Percentiles rank a stretch among this genome's conserved stretches.
Conservation (phyloP, 2,329 filamentous ascomycete genomes). For the Coniella vitis region DNA sequence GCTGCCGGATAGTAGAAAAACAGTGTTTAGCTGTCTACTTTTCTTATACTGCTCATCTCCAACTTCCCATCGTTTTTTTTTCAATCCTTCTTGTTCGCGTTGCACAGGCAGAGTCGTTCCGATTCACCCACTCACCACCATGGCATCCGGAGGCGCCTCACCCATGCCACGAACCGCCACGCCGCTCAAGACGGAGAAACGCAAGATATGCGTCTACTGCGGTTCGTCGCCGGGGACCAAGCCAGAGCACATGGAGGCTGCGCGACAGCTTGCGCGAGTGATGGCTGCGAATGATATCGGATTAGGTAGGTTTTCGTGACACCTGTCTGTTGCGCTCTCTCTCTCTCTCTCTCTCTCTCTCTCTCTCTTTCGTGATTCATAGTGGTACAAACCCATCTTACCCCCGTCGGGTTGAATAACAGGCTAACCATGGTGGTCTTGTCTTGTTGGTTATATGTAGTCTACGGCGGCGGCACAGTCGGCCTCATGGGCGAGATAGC, state of each 20-base stretch:
- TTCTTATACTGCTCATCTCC: no score
- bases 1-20: no score
- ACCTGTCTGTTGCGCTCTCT: not conserved
- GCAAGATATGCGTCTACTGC: conserved; percentile 91
- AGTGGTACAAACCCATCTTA: conserved; percentile 8
- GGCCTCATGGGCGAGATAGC: conserved; percentile 95
- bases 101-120: no score
- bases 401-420: no score
- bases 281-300: conserved; percentile 73
- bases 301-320: conserved; percentile 43
- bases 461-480: conserved; percentile 91
- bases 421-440: no score
- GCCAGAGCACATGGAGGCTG: conserved; percentile 70
- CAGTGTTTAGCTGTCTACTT: no score
- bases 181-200: conserved; percentile 29
- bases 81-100: no score
- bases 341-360: not conserved
- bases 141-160: conserved; percentile 35
- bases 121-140: no score
- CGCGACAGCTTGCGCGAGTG: conserved; percentile 63
- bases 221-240: conserved; percentile 70
- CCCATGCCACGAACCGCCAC: conserved; percentile 27
- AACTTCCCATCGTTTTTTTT: no score
- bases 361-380: not conserved
- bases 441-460: conserved; percentile 30